Percentiles rank a stretch among this genome's conserved stretches.
phyloP scores from a whole-genome alignment of 345 rosid genomes.

The Turnera subulata region DNA sequence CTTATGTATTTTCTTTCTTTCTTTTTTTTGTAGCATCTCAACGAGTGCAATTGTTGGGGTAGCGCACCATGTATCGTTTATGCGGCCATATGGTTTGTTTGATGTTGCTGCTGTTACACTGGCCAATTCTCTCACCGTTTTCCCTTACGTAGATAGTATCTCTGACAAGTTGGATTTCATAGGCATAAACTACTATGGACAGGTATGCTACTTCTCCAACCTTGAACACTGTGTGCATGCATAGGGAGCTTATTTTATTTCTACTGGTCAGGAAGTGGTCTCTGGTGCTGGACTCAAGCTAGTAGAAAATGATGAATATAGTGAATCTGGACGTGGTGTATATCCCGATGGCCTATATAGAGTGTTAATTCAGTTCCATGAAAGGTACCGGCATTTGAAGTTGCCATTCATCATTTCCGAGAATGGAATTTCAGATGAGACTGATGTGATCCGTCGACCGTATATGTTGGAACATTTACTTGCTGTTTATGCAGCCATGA shows the following conservation, averaged over 20 bases:
- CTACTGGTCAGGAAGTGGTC: slow-evolving; percentile 65
- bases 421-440: slow-evolving; percentile 85
- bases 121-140: slow-evolving; percentile 69
- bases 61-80: slow-evolving; percentile 91
- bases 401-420: slow-evolving; percentile 80
- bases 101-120: slow-evolving; percentile 73
- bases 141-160: slow-evolving; percentile 72
- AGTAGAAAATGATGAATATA: slow-evolving; percentile 89
- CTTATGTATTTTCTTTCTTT: too few relatives aligned
- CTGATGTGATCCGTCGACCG: slow-evolving; percentile 82
- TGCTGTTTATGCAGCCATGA: slow-evolving; percentile 84
- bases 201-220: slow-evolving; percentile 40
- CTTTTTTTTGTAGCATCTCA: slow-evolving; percentile 20
- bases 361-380: slow-evolving; percentile 67
- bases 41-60: slow-evolving; percentile 57
- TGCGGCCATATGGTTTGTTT: slow-evolving; percentile 87
- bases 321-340: slow-evolving; percentile 97
- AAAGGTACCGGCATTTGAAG: slow-evolving; percentile 74
- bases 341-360: slow-evolving; percentile 93
- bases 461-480: slow-evolving; percentile 86
- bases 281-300: slow-evolving; percentile 77
- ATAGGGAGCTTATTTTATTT: slow-evolving; percentile 4
- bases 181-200: slow-evolving; percentile 96
- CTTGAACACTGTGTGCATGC: not conserved
- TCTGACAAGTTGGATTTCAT: slow-evolving; percentile 71